Evolutionary conservation across 1,139 yeast species (phyloP), one percentile per base, ranked within the genome.

Genomic region (Lodderomyces theae): DNA sequence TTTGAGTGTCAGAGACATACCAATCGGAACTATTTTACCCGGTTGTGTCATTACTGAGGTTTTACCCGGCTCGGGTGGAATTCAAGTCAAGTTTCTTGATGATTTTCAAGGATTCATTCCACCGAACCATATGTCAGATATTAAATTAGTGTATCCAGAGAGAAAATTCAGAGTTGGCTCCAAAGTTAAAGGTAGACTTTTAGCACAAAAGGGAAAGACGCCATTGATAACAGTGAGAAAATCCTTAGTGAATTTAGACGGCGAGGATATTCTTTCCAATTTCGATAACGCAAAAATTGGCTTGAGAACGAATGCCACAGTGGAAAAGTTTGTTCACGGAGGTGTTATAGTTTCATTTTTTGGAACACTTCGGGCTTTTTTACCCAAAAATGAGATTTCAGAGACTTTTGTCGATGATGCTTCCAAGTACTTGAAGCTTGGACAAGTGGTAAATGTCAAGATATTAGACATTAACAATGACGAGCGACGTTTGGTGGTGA

Each of bases 261-360:
- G 84, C 35, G 79, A 76, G 13, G 75, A 80, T 26, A 67, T 86
- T 18, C 60, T 77, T 39, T 61, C 77, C 4, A 51, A 68, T 3
- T 77, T 79, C 51, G 79, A 75, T 1, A 69, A 73, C 13, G 83
- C 82, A 3, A 57, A 59, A 21, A 64, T 72, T 24, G 94, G 92
- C 13, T 67, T 74, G 49, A 80, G 75, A 56, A 75, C 94, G 2
- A 71, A 80, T 11, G 97, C 89, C 11, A 83, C 90, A 3, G 83
- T 94, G 36, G 82, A 83, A 47, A 72, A 77, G 37, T 77, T 90
- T 53, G 79, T 79, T 43, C 82, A 82, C 46, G 72, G 74, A 45
- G 98, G 98, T 52, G 95, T 86, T 34, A 68, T 89, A 39, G 82
- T 92, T 4, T 79, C 89, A 21, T 89, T 92, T 56, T 89, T 88